Evolutionary conservation across 2,329 filamentous ascomycete species (phyloP).

Genomic region (Lomentospora prolificans): DNA sequence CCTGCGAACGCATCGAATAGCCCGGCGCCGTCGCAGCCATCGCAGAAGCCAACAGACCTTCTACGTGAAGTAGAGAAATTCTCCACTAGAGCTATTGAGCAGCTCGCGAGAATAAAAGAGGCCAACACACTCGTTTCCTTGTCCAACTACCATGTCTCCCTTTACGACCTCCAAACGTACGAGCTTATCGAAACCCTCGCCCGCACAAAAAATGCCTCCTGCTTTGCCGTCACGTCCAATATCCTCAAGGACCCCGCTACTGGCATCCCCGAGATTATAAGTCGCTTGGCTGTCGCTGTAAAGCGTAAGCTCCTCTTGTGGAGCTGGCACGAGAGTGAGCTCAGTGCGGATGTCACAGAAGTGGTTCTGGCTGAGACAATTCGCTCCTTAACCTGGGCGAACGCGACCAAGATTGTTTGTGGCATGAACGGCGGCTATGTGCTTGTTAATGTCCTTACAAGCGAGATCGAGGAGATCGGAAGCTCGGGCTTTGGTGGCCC

Average conservation of each 20-base stretch:
- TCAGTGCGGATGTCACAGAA: slow-evolving; percentile 63
- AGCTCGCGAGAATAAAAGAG: slow-evolving; percentile 92
- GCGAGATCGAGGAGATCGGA: slow-evolving; percentile 65
- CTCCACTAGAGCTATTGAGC: slow-evolving; percentile 79
- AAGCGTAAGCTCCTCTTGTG: slow-evolving; percentile 84
- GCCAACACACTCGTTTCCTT: slow-evolving; percentile 84
- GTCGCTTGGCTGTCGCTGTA: slow-evolving; percentile 80
- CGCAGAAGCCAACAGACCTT: slow-evolving; percentile 61
- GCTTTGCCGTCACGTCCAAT: slow-evolving; percentile 90
- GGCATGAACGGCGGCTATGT: slow-evolving; percentile 90
- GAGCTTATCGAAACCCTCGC: slow-evolving; percentile 67
- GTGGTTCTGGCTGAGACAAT: slow-evolving; percentile 73
- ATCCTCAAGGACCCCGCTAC: slow-evolving; percentile 83
- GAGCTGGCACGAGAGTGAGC: slow-evolving; percentile 94
- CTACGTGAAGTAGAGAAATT: slow-evolving; percentile 92
- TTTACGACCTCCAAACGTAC: slow-evolving; percentile 83
- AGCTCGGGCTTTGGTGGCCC: slow-evolving; percentile 63
- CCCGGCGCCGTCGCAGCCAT: slow-evolving; percentile 18
- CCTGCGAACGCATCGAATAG: slow-evolving; percentile 8
- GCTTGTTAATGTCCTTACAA: slow-evolving; percentile 72
- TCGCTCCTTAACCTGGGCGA: slow-evolving; percentile 85
- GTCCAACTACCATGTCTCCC: slow-evolving; percentile 79
- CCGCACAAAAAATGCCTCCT: slow-evolving; percentile 78
- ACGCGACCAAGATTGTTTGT: slow-evolving; percentile 74
- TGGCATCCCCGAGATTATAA: slow-evolving; percentile 87